Base-by-base conservation (phyloP, 805 yeast species). In the Priceomyces haplophilus region DNA sequence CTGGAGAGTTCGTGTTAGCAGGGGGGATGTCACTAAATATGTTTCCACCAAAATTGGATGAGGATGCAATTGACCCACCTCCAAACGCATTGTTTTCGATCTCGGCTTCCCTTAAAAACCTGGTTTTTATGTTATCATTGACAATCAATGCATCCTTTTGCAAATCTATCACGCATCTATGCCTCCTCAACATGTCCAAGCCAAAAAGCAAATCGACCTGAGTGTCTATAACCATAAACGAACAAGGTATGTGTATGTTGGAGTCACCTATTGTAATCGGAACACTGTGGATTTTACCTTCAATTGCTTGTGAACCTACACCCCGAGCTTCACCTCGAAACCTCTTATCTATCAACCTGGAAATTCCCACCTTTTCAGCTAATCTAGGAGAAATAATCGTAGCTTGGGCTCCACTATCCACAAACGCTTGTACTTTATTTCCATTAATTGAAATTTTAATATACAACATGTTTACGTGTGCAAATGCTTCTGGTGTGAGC, bases 401-500 rank as follows among this genome's bases (percentile, higher is more conserved):
- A 21, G 80, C 71, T 61, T 89, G 97, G 0, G 99, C 98, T 2
- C 99, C 99, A 0, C 97, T 81, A 60, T 93, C 99, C 4, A 93
- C 95, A 68, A 93, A 88, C 0, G 98, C 98, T 59, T 87, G 87
- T 2, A 89, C 84, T 17, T 83, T 81, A 36, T 75, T 72, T 1
- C 93, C 91, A 55, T 93, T 90, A 29, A 91, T 83, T 50, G 79
- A 83, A 32, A 88, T 73, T 43, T 81, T 73, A 12, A 93, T 80
- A 62, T 83, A 91, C 31, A 93, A 73, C 96, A 93, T 89, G 24
- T 78, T 78, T 3, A 91, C 95, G 0, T 76, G 64, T 0, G 89
- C 83, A 65, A 93, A 93, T 29, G 86, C 75, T 60, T 93, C 99
- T 0, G 99, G 99, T 3, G 91, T 80, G 41, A 83, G 81, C 45